phyloP scores from a whole-genome alignment of 176 grass and related monocot genomes.

The Neostapfia colusana region DNA sequence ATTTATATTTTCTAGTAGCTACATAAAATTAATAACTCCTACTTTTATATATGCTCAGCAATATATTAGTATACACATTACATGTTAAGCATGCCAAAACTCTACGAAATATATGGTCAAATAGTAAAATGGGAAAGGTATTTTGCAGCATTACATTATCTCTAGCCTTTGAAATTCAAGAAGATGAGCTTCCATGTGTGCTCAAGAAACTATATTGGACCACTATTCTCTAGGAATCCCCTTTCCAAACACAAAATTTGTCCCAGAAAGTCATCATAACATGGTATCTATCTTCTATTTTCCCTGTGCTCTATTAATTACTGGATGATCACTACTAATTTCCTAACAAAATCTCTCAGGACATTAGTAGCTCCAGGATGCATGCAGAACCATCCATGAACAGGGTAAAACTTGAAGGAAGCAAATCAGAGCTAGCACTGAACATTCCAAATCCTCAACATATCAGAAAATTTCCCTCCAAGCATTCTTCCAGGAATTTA shows the following conservation, averaged over 20 bases:
- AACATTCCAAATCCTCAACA: constrained; percentile 28
- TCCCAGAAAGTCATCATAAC: constrained; percentile 3
- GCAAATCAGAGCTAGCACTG: constrained; percentile 20
- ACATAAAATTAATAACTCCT: neutral
- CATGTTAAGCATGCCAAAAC: neutral
- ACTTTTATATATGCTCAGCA: neutral
- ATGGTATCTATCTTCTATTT: neutral
- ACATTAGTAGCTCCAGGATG: constrained; percentile 21
- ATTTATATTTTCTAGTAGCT: constrained; percentile 5
- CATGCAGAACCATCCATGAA: constrained; percentile 19
- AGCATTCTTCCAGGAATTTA: constrained; percentile 23
- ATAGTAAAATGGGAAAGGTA: too few species aligned
- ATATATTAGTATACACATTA: neutral
- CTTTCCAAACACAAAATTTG: neutral
- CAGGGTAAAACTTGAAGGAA: constrained; percentile 24
- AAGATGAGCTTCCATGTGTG: neutral
- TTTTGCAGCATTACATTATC: neutral
- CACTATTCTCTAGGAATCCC: neutral
- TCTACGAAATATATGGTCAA: too few species aligned
- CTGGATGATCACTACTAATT: neutral
- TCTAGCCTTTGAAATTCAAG: neutral
- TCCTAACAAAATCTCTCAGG: constrained; percentile 36
- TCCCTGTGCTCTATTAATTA: neutral
- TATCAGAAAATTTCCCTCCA: constrained; percentile 24
- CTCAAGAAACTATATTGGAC: neutral